phyloP scores from a whole-genome alignment of 2,329 filamentous ascomycete species.

The Phaeosphaeriaceae sp. region DNA sequence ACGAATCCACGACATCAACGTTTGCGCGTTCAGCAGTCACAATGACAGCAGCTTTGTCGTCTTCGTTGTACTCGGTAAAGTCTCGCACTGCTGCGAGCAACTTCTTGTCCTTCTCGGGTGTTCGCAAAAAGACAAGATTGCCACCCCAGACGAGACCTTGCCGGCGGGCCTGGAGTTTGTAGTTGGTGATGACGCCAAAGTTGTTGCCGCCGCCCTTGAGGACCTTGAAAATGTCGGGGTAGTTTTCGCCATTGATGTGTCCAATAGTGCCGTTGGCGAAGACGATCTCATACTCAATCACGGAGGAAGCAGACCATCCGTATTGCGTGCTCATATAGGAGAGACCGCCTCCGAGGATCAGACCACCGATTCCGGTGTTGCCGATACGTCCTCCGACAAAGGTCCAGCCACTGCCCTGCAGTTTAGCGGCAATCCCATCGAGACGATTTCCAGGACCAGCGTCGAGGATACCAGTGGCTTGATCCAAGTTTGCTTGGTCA shows the following conservation, averaged over 20 bases:
- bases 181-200: slow-evolving; percentile 49
- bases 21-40: slow-evolving; percentile 38
- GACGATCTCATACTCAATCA: slow-evolving; percentile 55
- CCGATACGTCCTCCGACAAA: slow-evolving; percentile 57
- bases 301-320: slow-evolving; percentile 55
- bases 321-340: slow-evolving; percentile 49
- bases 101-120: slow-evolving; percentile 44
- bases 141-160: slow-evolving; percentile 55
- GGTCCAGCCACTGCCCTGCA: slow-evolving; percentile 47
- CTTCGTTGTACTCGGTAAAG: slow-evolving; percentile 63
- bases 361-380: slow-evolving; percentile 56
- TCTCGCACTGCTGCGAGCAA: slow-evolving; percentile 60
- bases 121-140: slow-evolving; percentile 52
- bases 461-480: slow-evolving; percentile 32
- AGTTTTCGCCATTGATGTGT: slow-evolving; percentile 24
- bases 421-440: slow-evolving; percentile 47
- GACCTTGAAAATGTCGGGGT: slow-evolving; percentile 47
- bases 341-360: slow-evolving; percentile 54
- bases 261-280: slow-evolving; percentile 54
- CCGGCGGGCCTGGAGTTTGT: slow-evolving; percentile 28
- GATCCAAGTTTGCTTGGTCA: slow-evolving; percentile 35
- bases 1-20: slow-evolving; percentile 36
- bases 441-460: slow-evolving; percentile 44
- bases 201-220: slow-evolving; percentile 50
- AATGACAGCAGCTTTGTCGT: slow-evolving; percentile 41